phyloP scores from a whole-genome alignment of 345 rosid genomes.

The Populus nigra region DNA sequence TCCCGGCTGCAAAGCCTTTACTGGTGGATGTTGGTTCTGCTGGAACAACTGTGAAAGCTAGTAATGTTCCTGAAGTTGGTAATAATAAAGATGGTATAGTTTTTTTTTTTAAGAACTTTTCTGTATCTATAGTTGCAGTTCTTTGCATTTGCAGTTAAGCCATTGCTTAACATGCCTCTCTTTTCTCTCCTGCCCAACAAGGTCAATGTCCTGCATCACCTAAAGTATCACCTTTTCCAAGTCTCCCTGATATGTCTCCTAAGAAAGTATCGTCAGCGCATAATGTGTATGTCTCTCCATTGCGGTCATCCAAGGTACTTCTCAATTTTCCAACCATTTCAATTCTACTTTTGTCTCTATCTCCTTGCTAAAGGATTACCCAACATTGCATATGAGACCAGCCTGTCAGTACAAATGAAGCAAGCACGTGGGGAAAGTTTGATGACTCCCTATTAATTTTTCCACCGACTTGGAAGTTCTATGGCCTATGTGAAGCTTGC shows the following conservation, averaged over 20 bases:
- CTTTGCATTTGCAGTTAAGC: slow-evolving; percentile 4
- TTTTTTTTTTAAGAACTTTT: not conserved
- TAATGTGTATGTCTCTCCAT: slow-evolving; percentile 91
- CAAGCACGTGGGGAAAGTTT: not conserved
- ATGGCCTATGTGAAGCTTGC: not conserved
- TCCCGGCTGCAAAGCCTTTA: slow-evolving; percentile 79
- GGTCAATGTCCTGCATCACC: slow-evolving; percentile 91
- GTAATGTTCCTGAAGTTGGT: slow-evolving; percentile 47
- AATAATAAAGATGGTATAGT: slow-evolving; percentile 56
- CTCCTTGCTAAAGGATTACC: not conserved
- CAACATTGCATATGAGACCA: not conserved
- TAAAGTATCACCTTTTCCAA: slow-evolving; percentile 72
- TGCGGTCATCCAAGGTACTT: slow-evolving; percentile 88
- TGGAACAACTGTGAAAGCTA: slow-evolving; percentile 38
- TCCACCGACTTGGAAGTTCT: not conserved
- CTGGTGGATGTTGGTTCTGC: slow-evolving; percentile 78
- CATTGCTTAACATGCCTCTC: slow-evolving; percentile 11
- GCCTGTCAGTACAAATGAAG: not conserved
- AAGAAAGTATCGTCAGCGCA: slow-evolving; percentile 84
- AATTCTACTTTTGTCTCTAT: not conserved
- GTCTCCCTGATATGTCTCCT: slow-evolving; percentile 96
- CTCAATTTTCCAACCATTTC: not conserved
- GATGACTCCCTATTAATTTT: not conserved
- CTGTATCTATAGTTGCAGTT: not conserved
- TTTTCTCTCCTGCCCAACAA: slow-evolving; percentile 26